Conservation (phyloP, 495 filamentous ascomycete genomes). For the Pyrenopolyporus hunteri region DNA sequence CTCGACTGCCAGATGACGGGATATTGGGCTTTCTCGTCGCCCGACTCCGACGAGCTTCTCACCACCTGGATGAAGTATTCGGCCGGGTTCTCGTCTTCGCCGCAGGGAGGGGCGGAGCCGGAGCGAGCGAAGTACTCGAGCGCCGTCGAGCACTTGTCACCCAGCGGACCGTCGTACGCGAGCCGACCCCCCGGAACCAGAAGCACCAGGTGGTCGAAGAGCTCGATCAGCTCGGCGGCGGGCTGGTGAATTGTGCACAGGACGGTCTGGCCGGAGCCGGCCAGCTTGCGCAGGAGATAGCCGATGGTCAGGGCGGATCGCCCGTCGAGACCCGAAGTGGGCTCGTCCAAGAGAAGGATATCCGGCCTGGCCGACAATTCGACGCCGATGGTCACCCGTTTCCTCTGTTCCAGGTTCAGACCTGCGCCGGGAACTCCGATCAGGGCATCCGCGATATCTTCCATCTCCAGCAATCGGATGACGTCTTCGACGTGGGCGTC, state of each 20-base stretch:
- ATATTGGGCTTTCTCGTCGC: slow-evolving; percentile 57
- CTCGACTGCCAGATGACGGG: slow-evolving; percentile 70
- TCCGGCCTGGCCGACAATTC: slow-evolving; percentile 78
- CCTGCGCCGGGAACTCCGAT: slow-evolving; percentile 71
- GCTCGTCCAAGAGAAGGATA: slow-evolving; percentile 78
- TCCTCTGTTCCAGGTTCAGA: slow-evolving; percentile 43
- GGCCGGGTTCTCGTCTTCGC: slow-evolving; percentile 63
- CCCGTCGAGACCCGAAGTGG: slow-evolving; percentile 75
- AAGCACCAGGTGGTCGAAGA: slow-evolving; percentile 67
- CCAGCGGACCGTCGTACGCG: slow-evolving; percentile 63
- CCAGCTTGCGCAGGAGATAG: slow-evolving; percentile 73
- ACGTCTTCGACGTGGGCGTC: slow-evolving; percentile 73
- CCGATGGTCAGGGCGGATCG: slow-evolving; percentile 74
- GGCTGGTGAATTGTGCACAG: slow-evolving; percentile 82
- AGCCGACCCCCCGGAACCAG: slow-evolving; percentile 63
- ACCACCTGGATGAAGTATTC: slow-evolving; percentile 75
- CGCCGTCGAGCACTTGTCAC: slow-evolving; percentile 34
- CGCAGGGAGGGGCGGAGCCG: slow-evolving; percentile 63
- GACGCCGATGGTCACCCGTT: slow-evolving; percentile 76
- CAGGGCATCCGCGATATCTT: slow-evolving; percentile 71
- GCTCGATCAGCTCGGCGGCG: slow-evolving; percentile 63
- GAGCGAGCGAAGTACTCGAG: slow-evolving; percentile 56
- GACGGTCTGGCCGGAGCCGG: slow-evolving; percentile 74
- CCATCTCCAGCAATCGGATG: slow-evolving; percentile 75
- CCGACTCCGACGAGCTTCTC: too few species aligned